A percentile compares a stretch with the other conserved stretches of the same genome.
Conservation (phyloP, 1,284 basidiomycete genomes). For the Rhodotorula sp. region DNA sequence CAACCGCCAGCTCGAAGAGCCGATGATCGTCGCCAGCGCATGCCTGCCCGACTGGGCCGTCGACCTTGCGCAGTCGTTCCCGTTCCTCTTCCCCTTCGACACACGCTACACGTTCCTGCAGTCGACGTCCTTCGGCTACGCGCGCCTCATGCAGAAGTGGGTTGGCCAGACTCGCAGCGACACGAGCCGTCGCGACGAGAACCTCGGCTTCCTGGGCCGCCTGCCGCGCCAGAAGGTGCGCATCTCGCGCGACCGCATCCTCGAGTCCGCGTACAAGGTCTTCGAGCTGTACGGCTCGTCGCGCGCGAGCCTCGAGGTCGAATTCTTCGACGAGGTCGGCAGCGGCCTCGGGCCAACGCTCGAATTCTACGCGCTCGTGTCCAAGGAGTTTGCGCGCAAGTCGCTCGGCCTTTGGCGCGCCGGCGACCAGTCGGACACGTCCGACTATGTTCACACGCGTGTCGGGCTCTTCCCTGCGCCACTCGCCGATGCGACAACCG, state of each 20-base stretch:
- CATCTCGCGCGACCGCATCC: conserved; percentile 87
- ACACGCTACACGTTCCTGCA: conserved; percentile 95
- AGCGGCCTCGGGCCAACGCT: conserved; percentile 97
- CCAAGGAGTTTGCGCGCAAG: conserved; percentile 85
- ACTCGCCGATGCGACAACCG: conserved; percentile 56
- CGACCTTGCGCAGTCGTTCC: conserved; percentile 89
- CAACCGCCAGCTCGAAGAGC: conserved; percentile 95
- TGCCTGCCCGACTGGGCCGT: conserved; percentile 96
- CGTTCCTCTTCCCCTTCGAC: conserved; percentile 97
- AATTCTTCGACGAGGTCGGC: conserved; percentile 99
- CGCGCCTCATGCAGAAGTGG: conserved; percentile 68
- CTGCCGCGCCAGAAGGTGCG: conserved; percentile 95
- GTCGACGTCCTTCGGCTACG: conserved; percentile 95
- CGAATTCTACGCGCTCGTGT: conserved; percentile 94
- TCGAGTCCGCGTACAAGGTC: conserved; percentile 90
- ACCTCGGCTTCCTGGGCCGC: conserved; percentile 85
- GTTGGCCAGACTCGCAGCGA: conserved; percentile 43
- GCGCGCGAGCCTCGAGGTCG: conserved; percentile 71
- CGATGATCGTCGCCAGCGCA: conserved; percentile 96
- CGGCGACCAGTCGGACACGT: conserved; percentile 58
- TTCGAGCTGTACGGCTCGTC: conserved; percentile 92
- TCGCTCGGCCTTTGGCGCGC: conserved; percentile 89
- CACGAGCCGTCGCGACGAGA: conserved; percentile 72
- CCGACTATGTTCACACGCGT: conserved; percentile 58
- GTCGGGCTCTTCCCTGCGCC: conserved; percentile 87